These are phyloP conservation scores for Agroathelia rolfsii DNA, from an alignment of 1,284 basidiomycete genomes.

Conservation along the genomic window DNA sequence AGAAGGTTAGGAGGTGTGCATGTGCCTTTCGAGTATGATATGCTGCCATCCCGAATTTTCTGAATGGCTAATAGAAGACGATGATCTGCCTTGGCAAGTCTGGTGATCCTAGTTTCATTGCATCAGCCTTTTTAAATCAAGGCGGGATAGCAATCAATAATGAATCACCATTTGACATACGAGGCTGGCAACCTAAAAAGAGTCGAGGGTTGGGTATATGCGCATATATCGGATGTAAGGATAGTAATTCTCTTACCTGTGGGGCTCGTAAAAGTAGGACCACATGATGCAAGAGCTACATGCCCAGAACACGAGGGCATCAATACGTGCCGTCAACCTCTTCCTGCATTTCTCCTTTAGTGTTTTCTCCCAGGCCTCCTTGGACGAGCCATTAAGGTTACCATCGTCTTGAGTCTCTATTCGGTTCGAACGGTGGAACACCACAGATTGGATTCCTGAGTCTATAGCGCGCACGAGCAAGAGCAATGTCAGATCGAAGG, in stretches of 20 bases:
- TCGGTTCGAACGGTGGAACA: slow-evolving; percentile 24
- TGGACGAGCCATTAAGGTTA: neutral
- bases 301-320: slow-evolving; percentile 64
- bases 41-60: slow-evolving; percentile 39
- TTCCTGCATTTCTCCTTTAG: slow-evolving; percentile 16
- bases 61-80: slow-evolving; percentile 47
- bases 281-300: slow-evolving; percentile 77
- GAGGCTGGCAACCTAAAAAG: slow-evolving; percentile 50
- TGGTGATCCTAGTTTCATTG: slow-evolving; percentile 40
- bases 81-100: slow-evolving; percentile 55
- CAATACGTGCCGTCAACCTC: slow-evolving; percentile 37
- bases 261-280: slow-evolving; percentile 71
- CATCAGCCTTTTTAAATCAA: too few species aligned
- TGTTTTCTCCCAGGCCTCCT: slow-evolving; percentile 11
- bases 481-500: slow-evolving; percentile 58
- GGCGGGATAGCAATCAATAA: neutral
- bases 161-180: slow-evolving; percentile 52
- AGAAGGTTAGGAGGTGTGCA: slow-evolving; percentile 28
- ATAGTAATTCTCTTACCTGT: slow-evolving; percentile 34
- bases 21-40: slow-evolving; percentile 44
- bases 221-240: neutral
- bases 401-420: neutral
- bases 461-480: slow-evolving; percentile 64
- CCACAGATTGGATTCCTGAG: slow-evolving; percentile 39
- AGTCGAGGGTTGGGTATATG: slow-evolving; percentile 6